Base-by-base conservation (phyloP, 2,329 filamentous ascomycete genomes). In the Huntiella abstrusa region DNA sequence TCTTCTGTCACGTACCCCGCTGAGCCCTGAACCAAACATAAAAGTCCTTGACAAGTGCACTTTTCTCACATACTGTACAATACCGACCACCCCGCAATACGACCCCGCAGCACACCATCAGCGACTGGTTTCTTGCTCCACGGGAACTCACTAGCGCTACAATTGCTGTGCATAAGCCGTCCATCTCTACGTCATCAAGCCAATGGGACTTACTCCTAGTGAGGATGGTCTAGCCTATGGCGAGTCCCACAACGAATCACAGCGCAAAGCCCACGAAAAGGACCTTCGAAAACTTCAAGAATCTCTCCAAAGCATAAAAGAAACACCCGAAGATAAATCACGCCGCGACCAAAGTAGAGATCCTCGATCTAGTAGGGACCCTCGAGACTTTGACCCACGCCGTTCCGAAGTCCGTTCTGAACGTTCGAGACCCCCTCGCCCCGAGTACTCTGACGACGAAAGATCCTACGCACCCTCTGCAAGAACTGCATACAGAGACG, bases 161-260 rank as follows among this genome's bases (percentile, higher is more conserved):
- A 28, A 28, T 28, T 28, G 22, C 3, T 28, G 22, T 28, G 22
- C 22, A 28, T 28, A 28, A 28, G 6, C 22, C 22, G 22, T 10
- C 22, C 22, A 28, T 5, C 22, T 28, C 22, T 28, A 28, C 22
- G 22, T 28, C 22, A 28, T 28, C 22, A 28, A 28, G 2, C 38
- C 16, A 13, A 49, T 49, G 47, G 47, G 47, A 8, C 16, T 38
- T 33, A 44, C 41, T 10, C 34, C 35, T 13, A 44, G 41, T 35
- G 48, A 49, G 17, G 48, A 49, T n/a, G 48, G 37, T 41, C 34
- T 49, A 11, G 48, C 48, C 36, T 49, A 49, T 12, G 48, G 48
- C 10, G 48, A 49, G 11, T 43, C 44, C 7, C 45, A 47, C 44
- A 42, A 46, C n/a, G 44, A 37, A 35, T 38, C 41, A 7, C 41